These are phyloP conservation scores for Scalesia atractyloides DNA, from an alignment of 129 eudicot genomes.

Conservation along the genomic window DNA sequence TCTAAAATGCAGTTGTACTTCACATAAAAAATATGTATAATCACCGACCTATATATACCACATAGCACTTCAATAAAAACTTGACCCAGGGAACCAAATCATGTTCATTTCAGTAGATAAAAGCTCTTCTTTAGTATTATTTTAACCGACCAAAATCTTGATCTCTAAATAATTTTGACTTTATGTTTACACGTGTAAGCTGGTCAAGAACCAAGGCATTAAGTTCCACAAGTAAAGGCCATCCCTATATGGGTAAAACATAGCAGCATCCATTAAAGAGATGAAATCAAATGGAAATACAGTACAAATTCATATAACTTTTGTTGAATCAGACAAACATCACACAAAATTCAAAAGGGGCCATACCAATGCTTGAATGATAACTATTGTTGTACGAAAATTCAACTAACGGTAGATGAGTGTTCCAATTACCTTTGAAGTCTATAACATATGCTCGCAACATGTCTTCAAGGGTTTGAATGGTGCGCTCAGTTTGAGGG, in stretches of 20 bases:
- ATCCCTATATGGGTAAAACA: constrained; percentile 3
- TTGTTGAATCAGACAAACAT: constrained; percentile 40
- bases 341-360: too few species aligned
- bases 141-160: not conserved
- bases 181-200: not conserved
- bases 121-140: not conserved
- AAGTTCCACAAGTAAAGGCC: not conserved
- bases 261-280: constrained; percentile 24
- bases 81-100: not conserved
- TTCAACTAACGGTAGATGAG: too few species aligned
- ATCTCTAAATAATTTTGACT: not conserved
- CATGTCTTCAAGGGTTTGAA: too few species aligned
- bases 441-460: too few species aligned
- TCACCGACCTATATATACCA: too few species aligned
- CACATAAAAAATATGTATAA: too few species aligned
- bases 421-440: too few species aligned
- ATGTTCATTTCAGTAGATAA: not conserved
- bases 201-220: not conserved
- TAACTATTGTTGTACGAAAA: too few species aligned
- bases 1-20: too few species aligned
- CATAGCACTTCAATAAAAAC: too few species aligned
- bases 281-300: constrained; percentile 27
- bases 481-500: too few species aligned
- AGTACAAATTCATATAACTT: constrained; percentile 35
- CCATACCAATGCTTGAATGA: too few species aligned